Percentiles rank a stretch among this genome's conserved stretches.
These are phyloP conservation scores for Blechomonas ayalai DNA, from an alignment of 208 protist species.

Conservation along the genomic window DNA sequence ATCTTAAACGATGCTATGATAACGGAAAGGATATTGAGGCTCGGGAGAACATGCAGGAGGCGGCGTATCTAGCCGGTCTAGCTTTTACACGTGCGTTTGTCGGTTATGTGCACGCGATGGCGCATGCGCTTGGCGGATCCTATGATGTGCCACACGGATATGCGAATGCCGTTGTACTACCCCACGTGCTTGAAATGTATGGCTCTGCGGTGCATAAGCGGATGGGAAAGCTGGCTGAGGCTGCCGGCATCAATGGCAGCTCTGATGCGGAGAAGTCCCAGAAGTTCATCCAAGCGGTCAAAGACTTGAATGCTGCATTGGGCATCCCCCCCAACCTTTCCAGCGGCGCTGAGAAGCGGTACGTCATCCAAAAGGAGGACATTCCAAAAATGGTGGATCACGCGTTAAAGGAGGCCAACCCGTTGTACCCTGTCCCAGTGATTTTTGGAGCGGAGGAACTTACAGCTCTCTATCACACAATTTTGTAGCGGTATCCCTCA, in stretches of 20 bases:
- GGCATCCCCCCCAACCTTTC: slow-evolving; percentile 27
- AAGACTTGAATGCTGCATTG: slow-evolving; percentile 32
- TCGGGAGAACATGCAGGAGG: slow-evolving; percentile 65
- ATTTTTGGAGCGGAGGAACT: slow-evolving; percentile 47
- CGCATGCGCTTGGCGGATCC: slow-evolving; percentile 65
- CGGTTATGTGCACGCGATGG: slow-evolving; percentile 77
- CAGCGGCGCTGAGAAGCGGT: slow-evolving; percentile 10
- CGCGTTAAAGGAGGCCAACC: slow-evolving; percentile 43
- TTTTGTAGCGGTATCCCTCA: too few species aligned
- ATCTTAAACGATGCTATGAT: slow-evolving; percentile 42
- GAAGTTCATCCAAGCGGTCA: slow-evolving; percentile 39
- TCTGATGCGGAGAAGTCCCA: slow-evolving; percentile 28
- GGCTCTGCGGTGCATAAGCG: slow-evolving; percentile 19
- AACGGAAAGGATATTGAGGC: slow-evolving; percentile 33
- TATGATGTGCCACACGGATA: slow-evolving; percentile 79
- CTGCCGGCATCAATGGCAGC: slow-evolving; percentile 13
- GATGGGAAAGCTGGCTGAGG: slow-evolving; percentile 29
- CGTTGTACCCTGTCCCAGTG: slow-evolving; percentile 54
- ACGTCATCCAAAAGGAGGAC: slow-evolving; percentile 25
- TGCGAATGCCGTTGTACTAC: slow-evolving; percentile 75
- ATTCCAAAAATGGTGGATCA: slow-evolving; percentile 27
- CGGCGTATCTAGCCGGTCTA: slow-evolving; percentile 67
- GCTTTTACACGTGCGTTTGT: slow-evolving; percentile 84
- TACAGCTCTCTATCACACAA: slow-evolving; percentile 15
- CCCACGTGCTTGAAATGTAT: slow-evolving; percentile 55